Evolutionary conservation across 192 early-diverging fungal species (phyloP).

Genomic region (Coemansia interrupta): DNA sequence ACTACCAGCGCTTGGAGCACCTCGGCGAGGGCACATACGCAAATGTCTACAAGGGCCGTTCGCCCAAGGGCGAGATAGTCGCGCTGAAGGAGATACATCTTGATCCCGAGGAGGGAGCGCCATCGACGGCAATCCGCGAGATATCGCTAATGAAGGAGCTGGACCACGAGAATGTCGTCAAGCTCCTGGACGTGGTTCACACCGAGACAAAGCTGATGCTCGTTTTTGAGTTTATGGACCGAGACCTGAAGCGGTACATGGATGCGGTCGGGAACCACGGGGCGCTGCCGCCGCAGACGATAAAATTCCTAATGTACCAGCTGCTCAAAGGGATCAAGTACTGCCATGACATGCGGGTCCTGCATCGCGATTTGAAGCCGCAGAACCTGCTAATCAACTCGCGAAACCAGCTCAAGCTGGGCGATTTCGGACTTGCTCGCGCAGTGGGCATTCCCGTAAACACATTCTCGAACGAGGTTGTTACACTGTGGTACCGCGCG

Average conservation of each 20-base stretch:
- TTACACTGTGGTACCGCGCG: conserved; percentile 97
- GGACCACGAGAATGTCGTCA: conserved; percentile 86
- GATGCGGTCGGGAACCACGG: conserved; percentile 64
- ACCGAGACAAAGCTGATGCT: conserved; percentile 82
- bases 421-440: conserved; percentile 80
- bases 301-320: conserved; percentile 83
- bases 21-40: conserved; percentile 98
- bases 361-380: conserved; percentile 83
- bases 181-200: conserved; percentile 78
- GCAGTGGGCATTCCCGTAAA: conserved; percentile 84
- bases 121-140: conserved; percentile 96
- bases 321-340: conserved; percentile 77
- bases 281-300: conserved; percentile 56
- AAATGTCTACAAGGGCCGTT: conserved; percentile 81
- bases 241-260: conserved; percentile 86
- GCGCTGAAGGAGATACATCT: conserved; percentile 95
- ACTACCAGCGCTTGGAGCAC: conserved; percentile 80
- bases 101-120: conserved; percentile 88
- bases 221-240: conserved; percentile 86
- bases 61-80: conserved; percentile 77
- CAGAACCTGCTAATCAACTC: conserved; percentile 82
- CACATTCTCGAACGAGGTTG: conserved; percentile 97
- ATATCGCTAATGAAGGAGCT: conserved; percentile 98
- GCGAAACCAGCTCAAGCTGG: conserved; percentile 77
- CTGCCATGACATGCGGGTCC: conserved; percentile 79